phyloP scores from a whole-genome alignment of 768 basidiomycete species.

The Mycena sanguinolenta region DNA sequence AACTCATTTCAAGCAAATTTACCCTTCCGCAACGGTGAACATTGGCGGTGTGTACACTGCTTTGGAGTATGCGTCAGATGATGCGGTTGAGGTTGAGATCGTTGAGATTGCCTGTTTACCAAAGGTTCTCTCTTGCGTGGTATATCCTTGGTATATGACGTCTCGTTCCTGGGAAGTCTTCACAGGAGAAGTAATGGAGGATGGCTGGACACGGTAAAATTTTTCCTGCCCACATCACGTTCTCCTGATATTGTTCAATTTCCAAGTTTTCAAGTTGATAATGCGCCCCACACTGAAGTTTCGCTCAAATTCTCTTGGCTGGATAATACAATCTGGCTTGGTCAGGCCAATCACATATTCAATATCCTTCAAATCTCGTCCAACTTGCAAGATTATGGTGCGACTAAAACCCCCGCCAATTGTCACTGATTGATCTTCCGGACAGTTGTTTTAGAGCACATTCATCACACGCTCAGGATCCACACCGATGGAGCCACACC shows the following conservation, averaged over 20 bases:
- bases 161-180: background rate
- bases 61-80: background rate
- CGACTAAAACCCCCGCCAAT: too few species aligned
- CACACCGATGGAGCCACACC: too few species aligned
- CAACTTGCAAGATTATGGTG: too few species aligned
- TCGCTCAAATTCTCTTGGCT: background rate
- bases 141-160: background rate
- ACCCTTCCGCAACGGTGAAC: background rate
- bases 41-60: background rate
- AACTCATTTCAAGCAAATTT: background rate
- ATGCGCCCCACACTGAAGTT: background rate
- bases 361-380: background rate
- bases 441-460: too few species aligned
- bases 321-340: background rate
- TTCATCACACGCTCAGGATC: too few species aligned
- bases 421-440: too few species aligned
- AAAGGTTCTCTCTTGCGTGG: background rate
- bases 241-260: background rate
- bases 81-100: too few species aligned
- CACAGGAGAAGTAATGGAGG: background rate
- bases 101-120: background rate
- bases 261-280: background rate
- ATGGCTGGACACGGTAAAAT: too few species aligned
- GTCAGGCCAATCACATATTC: conserved; percentile 20
- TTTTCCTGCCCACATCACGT: too few species aligned